Evolutionary conservation across 331 rosid genomes (phyloP), one percentile per base, ranked within the genome.

Genomic region (Quercus phellos): DNA sequence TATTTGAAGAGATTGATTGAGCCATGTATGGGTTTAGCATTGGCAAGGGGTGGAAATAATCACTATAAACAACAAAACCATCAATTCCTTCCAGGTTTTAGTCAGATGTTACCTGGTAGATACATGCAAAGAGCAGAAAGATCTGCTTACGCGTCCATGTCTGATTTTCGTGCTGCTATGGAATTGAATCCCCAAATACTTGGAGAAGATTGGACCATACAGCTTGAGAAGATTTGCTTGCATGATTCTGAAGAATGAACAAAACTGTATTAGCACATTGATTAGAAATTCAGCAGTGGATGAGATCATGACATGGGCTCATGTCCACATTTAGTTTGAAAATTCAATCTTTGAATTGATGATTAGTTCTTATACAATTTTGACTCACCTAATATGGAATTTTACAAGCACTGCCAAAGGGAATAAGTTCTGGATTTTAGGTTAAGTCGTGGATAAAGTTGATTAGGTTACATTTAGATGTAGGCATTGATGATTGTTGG

Each of bases 1-100:
- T 92, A 94, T 81, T 38, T 94, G 84, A 94, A 94, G 90, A 89
- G 96, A 83, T 79, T 94, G 79, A 80, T 92, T 14, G 97, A 92
- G 75, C 92, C 96, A 50, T 84, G 89, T 76, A 60, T 87, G 83
- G 73, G 66, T 82, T 84, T 92, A 67, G 81, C 93, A 18, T 89
- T 84, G 53, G 78, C 90, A n/a, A 85, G 92, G 82, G 19, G 22
- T 50, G 82, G 85, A 68, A 83, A 67, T n/a, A 83, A 74, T 72
- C 83, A 67, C 42, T 66, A 0, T 56, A 84, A 78, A 79, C 86
- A 66, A 42, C 78, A 1, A 60, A 69, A 74, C 68, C 68, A 81
- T 42, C 85, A 63, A 61, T 68, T 68, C 3, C 35, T 51, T 29
- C 56, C 76, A 55, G 83, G 82, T 84, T 80, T 80, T 8, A 81